Conservation (phyloP, 2,329 filamentous ascomycete genomes). For the Aspergillus texensis region DNA sequence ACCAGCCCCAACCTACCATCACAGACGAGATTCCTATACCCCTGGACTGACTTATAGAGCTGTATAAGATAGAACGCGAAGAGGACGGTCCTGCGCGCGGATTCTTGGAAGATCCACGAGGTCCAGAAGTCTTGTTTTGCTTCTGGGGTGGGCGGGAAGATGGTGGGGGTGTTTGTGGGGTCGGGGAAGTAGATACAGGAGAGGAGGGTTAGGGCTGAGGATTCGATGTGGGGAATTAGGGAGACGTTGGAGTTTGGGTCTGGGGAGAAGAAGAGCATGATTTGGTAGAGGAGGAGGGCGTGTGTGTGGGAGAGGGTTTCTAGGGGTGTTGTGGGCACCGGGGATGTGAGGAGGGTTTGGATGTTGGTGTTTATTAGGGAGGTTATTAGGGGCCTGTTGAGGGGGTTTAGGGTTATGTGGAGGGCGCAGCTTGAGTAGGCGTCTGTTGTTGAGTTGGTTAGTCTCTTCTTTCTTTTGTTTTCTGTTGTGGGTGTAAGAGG, state of each 20-base stretch:
- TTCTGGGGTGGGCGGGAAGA: conserved; percentile 39
- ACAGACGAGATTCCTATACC: conserved; percentile 19
- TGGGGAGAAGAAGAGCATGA: conserved; percentile 55
- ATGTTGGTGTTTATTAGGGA: conserved; percentile 52
- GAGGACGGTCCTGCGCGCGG: conserved; percentile 55
- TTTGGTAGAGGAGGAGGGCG: conserved; percentile 54
- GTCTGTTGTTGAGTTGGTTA: conserved; percentile 39
- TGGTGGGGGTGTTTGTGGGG: conserved; percentile 5
- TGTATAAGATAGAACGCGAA: conserved; percentile 50
- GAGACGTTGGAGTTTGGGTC: conserved; percentile 45
- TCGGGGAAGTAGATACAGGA: conserved; percentile 22
- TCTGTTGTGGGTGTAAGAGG: neutral
- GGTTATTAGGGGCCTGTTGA: conserved; percentile 54
- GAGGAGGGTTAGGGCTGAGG: conserved; percentile 24
- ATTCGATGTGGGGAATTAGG: conserved; percentile 39
- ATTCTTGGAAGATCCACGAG: conserved; percentile 58
- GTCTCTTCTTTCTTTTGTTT: no score
- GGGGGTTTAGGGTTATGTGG: conserved; percentile 53
- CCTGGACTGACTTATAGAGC: conserved; percentile 28
- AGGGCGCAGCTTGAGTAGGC: conserved; percentile 58
- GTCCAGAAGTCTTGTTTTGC: conserved; percentile 52
- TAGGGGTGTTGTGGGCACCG: conserved; percentile 24
- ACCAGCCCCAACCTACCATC: conserved; percentile 30
- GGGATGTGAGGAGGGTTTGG: conserved; percentile 45
- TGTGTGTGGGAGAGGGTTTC: conserved; percentile 50